These are phyloP conservation scores for Yamadazyma atlantica DNA, from an alignment of 1,139 yeast genomes.

Conservation along the genomic window DNA sequence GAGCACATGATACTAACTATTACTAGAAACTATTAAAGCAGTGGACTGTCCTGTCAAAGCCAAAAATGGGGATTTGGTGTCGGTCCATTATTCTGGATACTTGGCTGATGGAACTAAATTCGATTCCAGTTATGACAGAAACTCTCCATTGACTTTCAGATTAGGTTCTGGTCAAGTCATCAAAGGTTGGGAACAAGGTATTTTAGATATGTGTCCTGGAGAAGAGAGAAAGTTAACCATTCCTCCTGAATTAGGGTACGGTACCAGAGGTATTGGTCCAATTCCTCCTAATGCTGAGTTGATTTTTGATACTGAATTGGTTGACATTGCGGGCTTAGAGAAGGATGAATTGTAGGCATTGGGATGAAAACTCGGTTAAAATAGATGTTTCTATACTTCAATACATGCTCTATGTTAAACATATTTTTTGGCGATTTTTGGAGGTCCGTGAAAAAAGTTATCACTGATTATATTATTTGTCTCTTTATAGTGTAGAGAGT, in stretches of 20 bases:
- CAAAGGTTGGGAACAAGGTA: constrained; percentile 86
- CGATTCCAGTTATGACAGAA: constrained; percentile 70
- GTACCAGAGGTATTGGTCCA: constrained; percentile 72
- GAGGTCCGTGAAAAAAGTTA: background rate
- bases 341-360: constrained; percentile 15
- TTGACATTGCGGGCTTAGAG: constrained; percentile 41
- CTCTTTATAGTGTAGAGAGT: too few relatives aligned
- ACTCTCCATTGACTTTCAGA: constrained; percentile 63
- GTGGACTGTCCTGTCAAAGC: constrained; percentile 59
- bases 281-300: constrained; percentile 77
- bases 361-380: background rate
- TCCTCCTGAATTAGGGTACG: constrained; percentile 78
- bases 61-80: constrained; percentile 59
- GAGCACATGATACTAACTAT: too few relatives aligned
- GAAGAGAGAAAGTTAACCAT: constrained; percentile 77
- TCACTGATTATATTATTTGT: too few relatives aligned
- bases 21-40: constrained; percentile 27
- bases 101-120: constrained; percentile 68
- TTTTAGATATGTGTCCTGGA: constrained; percentile 78
- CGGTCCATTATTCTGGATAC: constrained; percentile 75
- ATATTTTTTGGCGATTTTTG: background rate
- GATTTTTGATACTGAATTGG: constrained; percentile 56
- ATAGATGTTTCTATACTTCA: too few relatives aligned
- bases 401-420: background rate
- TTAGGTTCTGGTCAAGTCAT: constrained; percentile 80